Conservation (phyloP, 768 basidiomycete species). For the Neoboletus magnificus region DNA sequence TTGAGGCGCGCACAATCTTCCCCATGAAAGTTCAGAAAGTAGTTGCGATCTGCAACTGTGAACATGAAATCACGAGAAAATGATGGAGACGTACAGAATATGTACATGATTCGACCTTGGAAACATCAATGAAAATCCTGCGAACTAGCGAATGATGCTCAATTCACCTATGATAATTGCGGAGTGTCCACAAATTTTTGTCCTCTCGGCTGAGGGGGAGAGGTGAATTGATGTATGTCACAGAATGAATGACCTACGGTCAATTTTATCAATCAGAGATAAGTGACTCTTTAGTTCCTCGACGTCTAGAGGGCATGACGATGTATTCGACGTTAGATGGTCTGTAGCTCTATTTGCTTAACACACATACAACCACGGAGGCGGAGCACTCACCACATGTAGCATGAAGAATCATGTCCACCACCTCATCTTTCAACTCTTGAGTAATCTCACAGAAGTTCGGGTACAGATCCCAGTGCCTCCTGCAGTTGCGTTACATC, state of each 20-base stretch:
- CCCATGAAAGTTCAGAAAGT: constrained; percentile 43
- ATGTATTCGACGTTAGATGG: constrained; percentile 28
- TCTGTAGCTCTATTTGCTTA: constrained; percentile 4
- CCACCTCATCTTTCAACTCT: constrained; percentile 26
- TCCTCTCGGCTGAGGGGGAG: constrained; percentile 8
- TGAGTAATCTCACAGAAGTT: constrained; percentile 25
- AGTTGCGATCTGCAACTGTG: constrained; percentile 29
- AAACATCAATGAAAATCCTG: constrained; percentile 2
- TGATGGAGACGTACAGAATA: constrained; percentile 22
- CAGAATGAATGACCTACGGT: constrained; percentile 15
- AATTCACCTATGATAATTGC: constrained; percentile 22
- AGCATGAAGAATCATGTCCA: constrained; percentile 25
- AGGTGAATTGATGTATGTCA: background rate
- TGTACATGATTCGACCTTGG: constrained; percentile 31
- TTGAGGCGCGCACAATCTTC: constrained; percentile 42
- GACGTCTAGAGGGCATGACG: constrained; percentile 20
- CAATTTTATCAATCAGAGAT: constrained; percentile 24
- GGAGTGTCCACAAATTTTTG: constrained; percentile 10
- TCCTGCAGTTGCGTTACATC: constrained; percentile 22
- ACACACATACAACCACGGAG: background rate
- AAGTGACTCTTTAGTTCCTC: constrained; percentile 23
- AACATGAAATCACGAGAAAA: background rate
- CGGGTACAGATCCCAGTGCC: constrained; percentile 35
- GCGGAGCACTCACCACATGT: constrained; percentile 19
- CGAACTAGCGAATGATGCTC: background rate